Evolutionary conservation across 78 protist species (phyloP).

Genomic region (Dictyostelium citrinum): DNA sequence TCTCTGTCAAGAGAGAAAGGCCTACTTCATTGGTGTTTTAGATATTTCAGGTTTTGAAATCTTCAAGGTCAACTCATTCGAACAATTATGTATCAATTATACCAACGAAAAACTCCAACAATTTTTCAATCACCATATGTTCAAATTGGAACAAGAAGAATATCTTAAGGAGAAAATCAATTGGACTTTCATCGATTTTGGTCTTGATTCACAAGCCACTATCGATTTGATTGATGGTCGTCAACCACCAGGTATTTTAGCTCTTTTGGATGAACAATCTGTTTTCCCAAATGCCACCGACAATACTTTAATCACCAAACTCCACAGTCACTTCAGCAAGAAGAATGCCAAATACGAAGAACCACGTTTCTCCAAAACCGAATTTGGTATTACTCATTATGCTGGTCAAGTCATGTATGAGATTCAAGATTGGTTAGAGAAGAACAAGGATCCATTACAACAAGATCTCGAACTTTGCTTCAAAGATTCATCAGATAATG

Average conservation of each 20-base stretch:
- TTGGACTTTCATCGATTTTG: slow-evolving; percentile 92
- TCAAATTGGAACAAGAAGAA: slow-evolving; percentile 94
- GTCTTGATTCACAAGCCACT: slow-evolving; percentile 92
- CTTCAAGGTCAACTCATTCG: slow-evolving; percentile 94
- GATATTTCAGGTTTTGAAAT: slow-evolving; percentile 96
- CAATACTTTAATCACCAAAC: slow-evolving; percentile 48
- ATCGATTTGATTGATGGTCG: slow-evolving; percentile 92
- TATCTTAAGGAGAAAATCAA: slow-evolving; percentile 91
- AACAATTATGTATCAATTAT: slow-evolving; percentile 96
- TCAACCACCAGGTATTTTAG: slow-evolving; percentile 79
- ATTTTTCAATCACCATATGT: slow-evolving; percentile 97
- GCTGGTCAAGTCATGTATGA: slow-evolving; percentile 87
- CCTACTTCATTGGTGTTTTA: slow-evolving; percentile 92
- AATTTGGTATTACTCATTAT: slow-evolving; percentile 84
- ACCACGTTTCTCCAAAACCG: slow-evolving; percentile 76
- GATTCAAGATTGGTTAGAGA: slow-evolving; percentile 87
- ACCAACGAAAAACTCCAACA: slow-evolving; percentile 99
- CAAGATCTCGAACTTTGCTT: slow-evolving; percentile 69
- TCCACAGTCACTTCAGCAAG: slow-evolving; percentile 76
- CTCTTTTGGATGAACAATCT: slow-evolving; percentile 82
- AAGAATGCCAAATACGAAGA: slow-evolving; percentile 81
- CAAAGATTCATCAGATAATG: slow-evolving; percentile 51
- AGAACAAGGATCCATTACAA: slow-evolving; percentile 92
- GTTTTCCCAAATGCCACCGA: slow-evolving; percentile 88
- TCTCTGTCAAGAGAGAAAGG: slow-evolving; percentile 51